These are phyloP conservation scores for Talaromyces trachyspermus DNA, from an alignment of 495 filamentous ascomycete species.

Conservation along the genomic window DNA sequence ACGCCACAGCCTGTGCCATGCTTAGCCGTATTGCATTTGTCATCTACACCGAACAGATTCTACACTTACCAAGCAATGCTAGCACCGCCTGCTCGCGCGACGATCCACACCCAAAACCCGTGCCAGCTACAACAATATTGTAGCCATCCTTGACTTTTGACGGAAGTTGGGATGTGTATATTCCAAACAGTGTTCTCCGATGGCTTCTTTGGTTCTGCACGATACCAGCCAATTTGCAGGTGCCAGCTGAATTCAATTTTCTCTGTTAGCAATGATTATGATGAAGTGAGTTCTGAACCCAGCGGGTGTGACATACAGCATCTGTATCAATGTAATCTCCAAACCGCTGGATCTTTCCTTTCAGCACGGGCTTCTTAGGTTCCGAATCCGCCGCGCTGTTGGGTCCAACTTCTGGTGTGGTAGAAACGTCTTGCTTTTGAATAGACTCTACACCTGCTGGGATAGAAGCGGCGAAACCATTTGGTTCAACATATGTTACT, in stretches of 20 bases:
- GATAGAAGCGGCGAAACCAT: background rate
- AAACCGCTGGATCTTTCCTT: conserved; percentile 25
- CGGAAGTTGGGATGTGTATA: conserved; percentile 34
- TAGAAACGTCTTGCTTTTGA: background rate
- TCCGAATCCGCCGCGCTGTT: background rate
- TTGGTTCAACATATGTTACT: conserved; percentile 1
- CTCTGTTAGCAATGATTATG: conserved; percentile 8
- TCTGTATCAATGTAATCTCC: conserved; percentile 40
- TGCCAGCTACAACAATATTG: conserved; percentile 34
- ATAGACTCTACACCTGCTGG: background rate
- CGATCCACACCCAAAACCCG: conserved; percentile 36
- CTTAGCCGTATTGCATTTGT: no score
- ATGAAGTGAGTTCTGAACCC: background rate
- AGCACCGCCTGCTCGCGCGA: conserved; percentile 34
- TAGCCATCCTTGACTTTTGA: conserved; percentile 21
- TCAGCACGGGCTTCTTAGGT: conserved; percentile 1
- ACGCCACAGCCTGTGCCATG: conserved; percentile 19
- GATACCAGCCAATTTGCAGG: conserved; percentile 25
- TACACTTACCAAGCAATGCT: conserved; percentile 22
- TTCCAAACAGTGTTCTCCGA: conserved; percentile 28
- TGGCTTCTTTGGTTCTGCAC: conserved; percentile 18
- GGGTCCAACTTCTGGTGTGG: background rate
- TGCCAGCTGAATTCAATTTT: conserved; percentile 14
- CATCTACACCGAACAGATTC: no score
- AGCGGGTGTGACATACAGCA: conserved; percentile 12